Evolutionary conservation across 208 protist species (phyloP).

Genomic region (Trypanosoma mega): DNA sequence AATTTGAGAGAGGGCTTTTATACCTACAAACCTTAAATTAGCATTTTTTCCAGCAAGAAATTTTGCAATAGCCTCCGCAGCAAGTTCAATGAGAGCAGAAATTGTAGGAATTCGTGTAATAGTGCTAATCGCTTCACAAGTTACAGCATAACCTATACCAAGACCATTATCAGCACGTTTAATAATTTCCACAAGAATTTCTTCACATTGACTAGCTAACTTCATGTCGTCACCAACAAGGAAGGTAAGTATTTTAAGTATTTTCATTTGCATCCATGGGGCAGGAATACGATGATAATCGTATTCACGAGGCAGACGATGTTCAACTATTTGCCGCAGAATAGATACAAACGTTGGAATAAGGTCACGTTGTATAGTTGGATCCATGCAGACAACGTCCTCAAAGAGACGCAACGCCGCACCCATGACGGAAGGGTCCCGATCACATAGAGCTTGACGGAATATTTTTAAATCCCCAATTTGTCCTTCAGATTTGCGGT

Average conservation of each 20-base stretch:
- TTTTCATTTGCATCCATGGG: constrained; percentile 96
- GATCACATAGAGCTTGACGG: constrained; percentile 89
- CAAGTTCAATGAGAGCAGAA: constrained; percentile 72
- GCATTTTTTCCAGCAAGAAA: constrained; percentile 84
- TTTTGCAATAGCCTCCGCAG: constrained; percentile 61
- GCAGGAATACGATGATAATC: constrained; percentile 96
- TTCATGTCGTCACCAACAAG: constrained; percentile 61
- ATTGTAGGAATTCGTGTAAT: constrained; percentile 88
- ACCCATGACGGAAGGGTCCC: constrained; percentile 95
- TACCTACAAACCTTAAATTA: constrained; percentile 95
- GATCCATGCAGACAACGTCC: constrained; percentile 50
- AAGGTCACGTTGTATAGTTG: constrained; percentile 68
- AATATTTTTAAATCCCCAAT: constrained; percentile 51
- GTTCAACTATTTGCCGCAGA: constrained; percentile 92
- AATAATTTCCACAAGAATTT: constrained; percentile 84
- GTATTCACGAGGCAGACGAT: constrained; percentile 87
- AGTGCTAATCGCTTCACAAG: constrained; percentile 85
- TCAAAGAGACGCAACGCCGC: constrained; percentile 86
- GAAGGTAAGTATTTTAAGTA: constrained; percentile 85
- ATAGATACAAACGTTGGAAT: constrained; percentile 91
- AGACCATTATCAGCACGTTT: constrained; percentile 86
- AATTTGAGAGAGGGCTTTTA: constrained; percentile 91
- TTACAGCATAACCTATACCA: constrained; percentile 89
- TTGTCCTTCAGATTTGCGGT: constrained; percentile 33
- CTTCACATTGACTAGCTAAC: constrained; percentile 58